Evolutionary conservation across 768 basidiomycete genomes (phyloP).

Genomic region (Paxillus involutus): DNA sequence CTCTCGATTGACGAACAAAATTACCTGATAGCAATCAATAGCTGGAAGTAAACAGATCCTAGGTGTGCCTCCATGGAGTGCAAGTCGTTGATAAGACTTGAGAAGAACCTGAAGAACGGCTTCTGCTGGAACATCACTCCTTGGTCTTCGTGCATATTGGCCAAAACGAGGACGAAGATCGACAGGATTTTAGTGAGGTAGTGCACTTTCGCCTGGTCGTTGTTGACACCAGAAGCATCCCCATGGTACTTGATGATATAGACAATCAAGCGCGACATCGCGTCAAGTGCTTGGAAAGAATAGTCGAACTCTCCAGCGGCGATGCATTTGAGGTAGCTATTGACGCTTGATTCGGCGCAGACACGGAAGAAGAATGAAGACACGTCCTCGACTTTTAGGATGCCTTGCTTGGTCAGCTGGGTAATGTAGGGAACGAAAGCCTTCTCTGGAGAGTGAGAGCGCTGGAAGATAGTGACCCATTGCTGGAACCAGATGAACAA

Average conservation of each 20-base stretch:
- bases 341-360: conserved; percentile 92
- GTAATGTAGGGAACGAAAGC: conserved; percentile 96
- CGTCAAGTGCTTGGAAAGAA: conserved; percentile 92
- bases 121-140: conserved; percentile 91
- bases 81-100: conserved; percentile 90
- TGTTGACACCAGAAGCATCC: conserved; percentile 89
- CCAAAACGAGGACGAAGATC: conserved; percentile 93
- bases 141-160: conserved; percentile 93
- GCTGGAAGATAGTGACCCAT: conserved; percentile 95
- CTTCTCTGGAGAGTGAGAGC: conserved; percentile 88
- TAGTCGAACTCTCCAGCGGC: conserved; percentile 70
- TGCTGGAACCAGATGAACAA: conserved; percentile 84
- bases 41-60: conserved; percentile 85
- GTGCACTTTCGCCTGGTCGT: conserved; percentile 93
- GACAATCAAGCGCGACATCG: conserved; percentile 90
- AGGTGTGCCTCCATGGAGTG: conserved; percentile 83
- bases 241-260: conserved; percentile 99
- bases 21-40: conserved; percentile 86
- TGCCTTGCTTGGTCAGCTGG: conserved; percentile 95
- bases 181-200: conserved; percentile 97
- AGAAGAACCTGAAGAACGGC: conserved; percentile 98
- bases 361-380: conserved; percentile 99
- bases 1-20: not conserved
- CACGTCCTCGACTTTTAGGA: conserved; percentile 92
- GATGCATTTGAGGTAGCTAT: conserved; percentile 77